These are phyloP conservation scores for Suillus paluster DNA, from an alignment of 768 basidiomycete genomes.

Conservation along the genomic window DNA sequence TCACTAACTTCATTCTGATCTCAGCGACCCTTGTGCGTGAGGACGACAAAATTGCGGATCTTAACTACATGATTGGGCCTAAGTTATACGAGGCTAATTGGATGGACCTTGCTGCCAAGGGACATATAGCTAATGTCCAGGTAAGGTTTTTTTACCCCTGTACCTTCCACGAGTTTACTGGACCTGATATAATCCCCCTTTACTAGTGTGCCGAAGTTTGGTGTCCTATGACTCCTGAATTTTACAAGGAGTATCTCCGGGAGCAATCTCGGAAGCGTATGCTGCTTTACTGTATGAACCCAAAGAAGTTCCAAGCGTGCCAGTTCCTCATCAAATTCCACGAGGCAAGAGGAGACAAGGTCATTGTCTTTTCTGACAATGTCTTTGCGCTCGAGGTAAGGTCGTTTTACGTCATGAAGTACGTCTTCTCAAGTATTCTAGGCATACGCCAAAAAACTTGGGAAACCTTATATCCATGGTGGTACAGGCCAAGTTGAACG, in stretches of 20 bases:
- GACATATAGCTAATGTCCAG: slow-evolving; percentile 99
- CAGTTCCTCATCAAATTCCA: slow-evolving; percentile 99
- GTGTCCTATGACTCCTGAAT: slow-evolving; percentile 99
- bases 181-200: slow-evolving; percentile 8
- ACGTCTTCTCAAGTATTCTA: slow-evolving; percentile 29
- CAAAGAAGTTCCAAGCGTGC: slow-evolving; percentile 98
- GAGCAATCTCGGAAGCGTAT: slow-evolving; percentile 93
- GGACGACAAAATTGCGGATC: slow-evolving; percentile 97
- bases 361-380: slow-evolving; percentile 99
- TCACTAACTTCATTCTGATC: not conserved
- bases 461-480: slow-evolving; percentile 96
- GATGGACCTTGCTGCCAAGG: slow-evolving; percentile 99
- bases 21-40: slow-evolving; percentile 96
- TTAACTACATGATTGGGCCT: slow-evolving; percentile 99
- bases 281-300: slow-evolving; percentile 99
- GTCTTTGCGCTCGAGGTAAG: slow-evolving; percentile 93
- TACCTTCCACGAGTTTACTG: not conserved
- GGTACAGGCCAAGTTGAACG: slow-evolving; percentile 94
- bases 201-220: slow-evolving; percentile 96
- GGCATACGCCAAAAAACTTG: slow-evolving; percentile 93
- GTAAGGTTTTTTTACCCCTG: slow-evolving; percentile 46
- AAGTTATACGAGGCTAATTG: slow-evolving; percentile 99
- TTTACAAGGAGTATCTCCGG: slow-evolving; percentile 95
- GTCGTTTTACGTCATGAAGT: slow-evolving; percentile 7
- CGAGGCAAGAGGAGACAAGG: slow-evolving; percentile 96